A percentile compares a stretch with the other conserved stretches of the same genome.
These are phyloP conservation scores for Kitagawia praeruptora DNA, from an alignment of 129 eudicot species.

Conservation along the genomic window DNA sequence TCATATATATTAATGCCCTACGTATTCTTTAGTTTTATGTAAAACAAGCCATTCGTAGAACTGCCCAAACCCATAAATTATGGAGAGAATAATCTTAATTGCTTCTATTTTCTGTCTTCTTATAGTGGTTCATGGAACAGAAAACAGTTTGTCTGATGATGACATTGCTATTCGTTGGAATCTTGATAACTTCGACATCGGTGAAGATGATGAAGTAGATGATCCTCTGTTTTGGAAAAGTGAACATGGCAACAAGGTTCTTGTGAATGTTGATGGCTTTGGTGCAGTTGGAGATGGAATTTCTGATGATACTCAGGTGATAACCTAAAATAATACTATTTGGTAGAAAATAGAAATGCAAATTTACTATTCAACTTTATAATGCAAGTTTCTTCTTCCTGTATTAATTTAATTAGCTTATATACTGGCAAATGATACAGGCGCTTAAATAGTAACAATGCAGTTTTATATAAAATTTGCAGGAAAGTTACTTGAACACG, in stretches of 20 bases:
- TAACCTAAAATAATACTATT: too few relatives aligned
- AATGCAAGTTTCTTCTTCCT: background rate
- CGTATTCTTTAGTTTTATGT: slow-evolving; percentile 43
- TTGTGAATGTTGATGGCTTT: slow-evolving; percentile 76
- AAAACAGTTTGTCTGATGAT: slow-evolving; percentile 28
- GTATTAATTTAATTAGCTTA: background rate
- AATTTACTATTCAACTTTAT: background rate
- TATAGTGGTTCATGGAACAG: slow-evolving; percentile 35
- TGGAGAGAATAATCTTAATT: slow-evolving; percentile 41
- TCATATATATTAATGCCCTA: slow-evolving; percentile 40
- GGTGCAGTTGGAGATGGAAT: slow-evolving; percentile 95
- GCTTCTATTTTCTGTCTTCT: slow-evolving; percentile 42
- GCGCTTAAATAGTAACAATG: background rate
- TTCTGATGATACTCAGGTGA: slow-evolving; percentile 92
- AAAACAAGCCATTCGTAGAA: slow-evolving; percentile 31
- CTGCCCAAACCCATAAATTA: slow-evolving; percentile 28
- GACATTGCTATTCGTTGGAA: slow-evolving; percentile 24
- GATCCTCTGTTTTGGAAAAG: slow-evolving; percentile 49
- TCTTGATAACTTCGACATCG: slow-evolving; percentile 38
- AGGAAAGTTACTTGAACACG: background rate
- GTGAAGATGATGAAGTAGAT: slow-evolving; percentile 46
- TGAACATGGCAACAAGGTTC: slow-evolving; percentile 43
- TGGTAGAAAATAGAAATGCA: background rate
- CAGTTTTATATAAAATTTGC: background rate
- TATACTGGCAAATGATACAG: background rate